phyloP scores from a whole-genome alignment of 805 yeast species.

The Debaryomyces maramus region DNA sequence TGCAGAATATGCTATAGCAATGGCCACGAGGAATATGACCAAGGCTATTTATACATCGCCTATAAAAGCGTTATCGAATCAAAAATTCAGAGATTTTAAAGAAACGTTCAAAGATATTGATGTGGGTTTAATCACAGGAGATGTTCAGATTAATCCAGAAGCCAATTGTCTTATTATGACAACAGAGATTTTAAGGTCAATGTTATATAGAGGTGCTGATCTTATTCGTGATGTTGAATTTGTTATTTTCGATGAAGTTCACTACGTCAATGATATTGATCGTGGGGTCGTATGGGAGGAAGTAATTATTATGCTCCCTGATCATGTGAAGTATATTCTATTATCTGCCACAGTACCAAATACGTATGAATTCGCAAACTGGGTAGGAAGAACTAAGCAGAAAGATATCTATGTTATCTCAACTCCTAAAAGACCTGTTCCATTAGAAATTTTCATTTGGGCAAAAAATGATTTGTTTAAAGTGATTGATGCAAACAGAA shows the following conservation, averaged over 20 bases:
- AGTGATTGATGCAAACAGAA: conserved; percentile 71
- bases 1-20: conserved; percentile 96
- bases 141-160: conserved; percentile 95
- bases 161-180: conserved; percentile 97
- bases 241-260: conserved; percentile 97
- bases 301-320: conserved; percentile 96
- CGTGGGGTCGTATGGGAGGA: conserved; percentile 99
- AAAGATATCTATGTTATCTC: conserved; percentile 95
- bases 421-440: conserved; percentile 96
- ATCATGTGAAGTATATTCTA: conserved; percentile 87
- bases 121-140: conserved; percentile 95
- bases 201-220: conserved; percentile 97
- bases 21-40: conserved; percentile 95
- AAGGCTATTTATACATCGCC: conserved; percentile 97
- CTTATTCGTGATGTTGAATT: conserved; percentile 94
- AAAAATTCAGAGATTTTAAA: conserved; percentile 84
- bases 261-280: conserved; percentile 93
- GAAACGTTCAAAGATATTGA: conserved; percentile 77
- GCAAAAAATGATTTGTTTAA: conserved; percentile 74
- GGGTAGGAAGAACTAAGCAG: conserved; percentile 97
- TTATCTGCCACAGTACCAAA: conserved; percentile 98
- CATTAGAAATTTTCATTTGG: conserved; percentile 83
- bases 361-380: conserved; percentile 94
- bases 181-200: conserved; percentile 90
- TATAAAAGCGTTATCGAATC: conserved; percentile 86